phyloP scores from a whole-genome alignment of 306 rosid genomes.

The Cucurbita moschata region DNA sequence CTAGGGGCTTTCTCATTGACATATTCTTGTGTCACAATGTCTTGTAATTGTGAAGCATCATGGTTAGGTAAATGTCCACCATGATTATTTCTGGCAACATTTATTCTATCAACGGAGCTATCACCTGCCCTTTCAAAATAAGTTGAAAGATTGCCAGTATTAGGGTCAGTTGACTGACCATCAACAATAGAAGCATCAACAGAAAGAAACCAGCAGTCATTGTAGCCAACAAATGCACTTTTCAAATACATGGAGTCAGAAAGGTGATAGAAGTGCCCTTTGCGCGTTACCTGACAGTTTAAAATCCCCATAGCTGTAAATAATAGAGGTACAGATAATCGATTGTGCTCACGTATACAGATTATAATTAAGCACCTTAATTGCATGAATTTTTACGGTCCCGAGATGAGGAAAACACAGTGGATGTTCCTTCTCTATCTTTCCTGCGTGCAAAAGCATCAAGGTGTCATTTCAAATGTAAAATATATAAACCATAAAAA shows the following conservation, averaged over 20 bases:
- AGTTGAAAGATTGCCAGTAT: background rate
- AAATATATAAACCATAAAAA: background rate
- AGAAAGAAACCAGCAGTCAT: slow-evolving; percentile 18
- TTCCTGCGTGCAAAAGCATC: slow-evolving; percentile 11
- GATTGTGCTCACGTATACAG: background rate
- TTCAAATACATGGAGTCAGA: slow-evolving; percentile 25
- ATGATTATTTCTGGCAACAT: background rate
- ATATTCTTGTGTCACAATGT: background rate
- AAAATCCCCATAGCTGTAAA: background rate
- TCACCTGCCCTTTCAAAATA: slow-evolving; percentile 1
- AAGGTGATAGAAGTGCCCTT: slow-evolving; percentile 21
- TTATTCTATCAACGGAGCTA: slow-evolving; percentile 3
- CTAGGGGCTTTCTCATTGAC: slow-evolving; percentile 6
- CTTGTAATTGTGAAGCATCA: background rate
- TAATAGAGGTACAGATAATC: background rate
- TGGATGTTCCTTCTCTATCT: slow-evolving; percentile 27
- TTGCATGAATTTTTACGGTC: slow-evolving; percentile 14
- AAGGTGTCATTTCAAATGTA: background rate
- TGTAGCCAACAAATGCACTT: slow-evolving; percentile 12
- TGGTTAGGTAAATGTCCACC: background rate
- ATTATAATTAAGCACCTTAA: slow-evolving; percentile 20
- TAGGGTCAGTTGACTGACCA: slow-evolving; percentile 1
- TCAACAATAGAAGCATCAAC: slow-evolving; percentile 19
- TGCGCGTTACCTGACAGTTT: slow-evolving; percentile 24
- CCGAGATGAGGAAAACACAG: slow-evolving; percentile 20